Conservation (phyloP, 176 grass and related monocot species). For the Bromus sterilis region DNA sequence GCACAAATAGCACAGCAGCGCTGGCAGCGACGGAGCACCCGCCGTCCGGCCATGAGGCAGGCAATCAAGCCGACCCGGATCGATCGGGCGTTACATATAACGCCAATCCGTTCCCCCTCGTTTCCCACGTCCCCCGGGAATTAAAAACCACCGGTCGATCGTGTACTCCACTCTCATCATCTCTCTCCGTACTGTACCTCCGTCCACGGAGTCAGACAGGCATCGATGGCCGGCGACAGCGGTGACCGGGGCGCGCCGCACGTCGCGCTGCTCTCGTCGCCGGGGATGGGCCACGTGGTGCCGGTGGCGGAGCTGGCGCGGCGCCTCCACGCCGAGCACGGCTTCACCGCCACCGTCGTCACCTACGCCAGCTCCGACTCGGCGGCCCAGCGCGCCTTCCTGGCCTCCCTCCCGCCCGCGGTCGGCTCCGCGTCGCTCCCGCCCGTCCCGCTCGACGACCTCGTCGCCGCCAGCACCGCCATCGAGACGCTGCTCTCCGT, state of each 20-base stretch:
- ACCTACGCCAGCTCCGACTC: conserved; percentile 24
- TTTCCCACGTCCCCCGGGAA: background rate
- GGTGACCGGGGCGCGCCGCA: conserved; percentile 1
- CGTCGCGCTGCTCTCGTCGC: conserved; percentile 38
- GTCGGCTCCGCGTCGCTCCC: conserved; percentile 31
- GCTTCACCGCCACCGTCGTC: conserved; percentile 46
- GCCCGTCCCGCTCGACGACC: conserved; percentile 7
- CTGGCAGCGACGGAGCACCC: background rate
- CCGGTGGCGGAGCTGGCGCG: conserved; percentile 49
- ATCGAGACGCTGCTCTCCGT: conserved; percentile 46
- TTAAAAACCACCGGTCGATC: too few species aligned
- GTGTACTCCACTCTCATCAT: background rate
- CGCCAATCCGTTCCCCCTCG: background rate
- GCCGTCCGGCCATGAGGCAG: background rate
- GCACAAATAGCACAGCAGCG: too few species aligned
- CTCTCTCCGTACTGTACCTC: background rate
- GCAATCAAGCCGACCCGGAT: background rate
- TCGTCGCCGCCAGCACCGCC: conserved; percentile 14
- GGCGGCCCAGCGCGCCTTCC: conserved; percentile 14
- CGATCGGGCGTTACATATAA: background rate
- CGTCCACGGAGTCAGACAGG: too few species aligned
- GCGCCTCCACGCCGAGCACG: conserved; percentile 26
- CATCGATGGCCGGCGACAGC: background rate
- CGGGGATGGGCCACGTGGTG: conserved; percentile 53
- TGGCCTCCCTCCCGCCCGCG: conserved; percentile 11